phyloP scores from a whole-genome alignment of 805 yeast genomes.

The Clavispora santaluciae region DNA sequence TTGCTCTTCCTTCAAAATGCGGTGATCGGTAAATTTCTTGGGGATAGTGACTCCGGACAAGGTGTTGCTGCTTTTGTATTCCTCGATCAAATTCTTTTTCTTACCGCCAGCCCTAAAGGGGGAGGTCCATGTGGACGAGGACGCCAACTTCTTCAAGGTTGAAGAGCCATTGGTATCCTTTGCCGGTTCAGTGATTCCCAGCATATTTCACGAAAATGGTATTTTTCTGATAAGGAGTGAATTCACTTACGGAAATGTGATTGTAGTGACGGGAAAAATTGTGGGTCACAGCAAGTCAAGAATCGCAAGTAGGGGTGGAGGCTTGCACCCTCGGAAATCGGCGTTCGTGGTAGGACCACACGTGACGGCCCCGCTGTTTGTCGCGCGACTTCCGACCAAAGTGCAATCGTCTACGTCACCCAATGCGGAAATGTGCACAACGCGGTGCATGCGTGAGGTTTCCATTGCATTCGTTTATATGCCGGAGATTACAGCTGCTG shows the following conservation, averaged over 20 bases:
- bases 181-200: background rate
- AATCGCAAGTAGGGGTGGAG: conserved; percentile 2
- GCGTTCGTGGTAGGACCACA: no score
- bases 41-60: conserved; percentile 34
- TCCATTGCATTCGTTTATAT: background rate
- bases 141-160: conserved; percentile 17
- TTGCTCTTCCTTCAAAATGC: conserved; percentile 30
- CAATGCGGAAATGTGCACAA: background rate
- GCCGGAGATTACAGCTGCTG: no score
- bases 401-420: background rate
- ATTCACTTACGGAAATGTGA: background rate
- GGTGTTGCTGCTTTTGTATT: conserved; percentile 31
- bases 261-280: background rate
- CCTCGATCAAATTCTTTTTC: conserved; percentile 29
- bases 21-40: conserved; percentile 36
- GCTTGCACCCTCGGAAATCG: conserved; percentile 2
- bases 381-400: background rate
- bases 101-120: conserved; percentile 32
- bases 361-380: no score
- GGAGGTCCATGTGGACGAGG: conserved; percentile 35
- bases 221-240: background rate
- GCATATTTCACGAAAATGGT: background rate
- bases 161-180: conserved; percentile 1
- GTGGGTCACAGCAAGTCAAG: background rate
- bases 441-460: no score